Evolutionary conservation across 352 stramenopile genomes (phyloP), one percentile per base, ranked within the genome.

Genomic region (Globisporangium carolinianum): DNA sequence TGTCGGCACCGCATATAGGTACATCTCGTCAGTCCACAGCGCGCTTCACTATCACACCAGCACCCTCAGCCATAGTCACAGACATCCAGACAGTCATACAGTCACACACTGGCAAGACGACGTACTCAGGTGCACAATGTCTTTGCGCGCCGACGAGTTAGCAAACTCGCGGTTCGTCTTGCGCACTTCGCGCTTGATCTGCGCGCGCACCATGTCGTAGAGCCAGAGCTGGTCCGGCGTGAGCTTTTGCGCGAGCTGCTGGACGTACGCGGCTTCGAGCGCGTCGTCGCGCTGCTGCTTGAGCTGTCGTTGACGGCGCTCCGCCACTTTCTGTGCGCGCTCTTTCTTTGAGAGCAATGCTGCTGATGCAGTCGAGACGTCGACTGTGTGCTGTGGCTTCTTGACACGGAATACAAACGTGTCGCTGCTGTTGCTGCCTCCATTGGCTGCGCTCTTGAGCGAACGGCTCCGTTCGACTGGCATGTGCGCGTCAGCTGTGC

Each of bases 151-250:
- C 6, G 69, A 66, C 12, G 76, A 90, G 3, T 53, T 79, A 17
- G 79, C 70, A 51, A 88, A 90, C 54, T 90, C 77, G 47, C 78
- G 81, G 49, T 76, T 81, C 32, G 79, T 79, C 52, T 84, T 88
- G 38, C 75, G 76, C 37, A 90, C 63, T 57, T 88, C 78, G 37
- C 75, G 74, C 66, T 83, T 79, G 10, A 79, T 67, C 37, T 87
- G 76, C 18, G 66, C 66, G 51, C 75, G 74, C 53, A 88, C 68
- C 47, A 83, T 78, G 46, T 77, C 72, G 63, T 82, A 88, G 39
- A 89, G 67, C 55, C 62, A 68, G 50, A 79, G 55, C 57, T 89
- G 79, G 56, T 90, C 79, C 12, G 58, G 42, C 11, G 59, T 75
- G 60, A 87, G 66, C 53, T 61, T 60, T 51, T 61, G 14, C 47